Evolutionary conservation across 2,329 filamentous ascomycete genomes (phyloP).

Genomic region (Westerdykella aurantiaca): DNA sequence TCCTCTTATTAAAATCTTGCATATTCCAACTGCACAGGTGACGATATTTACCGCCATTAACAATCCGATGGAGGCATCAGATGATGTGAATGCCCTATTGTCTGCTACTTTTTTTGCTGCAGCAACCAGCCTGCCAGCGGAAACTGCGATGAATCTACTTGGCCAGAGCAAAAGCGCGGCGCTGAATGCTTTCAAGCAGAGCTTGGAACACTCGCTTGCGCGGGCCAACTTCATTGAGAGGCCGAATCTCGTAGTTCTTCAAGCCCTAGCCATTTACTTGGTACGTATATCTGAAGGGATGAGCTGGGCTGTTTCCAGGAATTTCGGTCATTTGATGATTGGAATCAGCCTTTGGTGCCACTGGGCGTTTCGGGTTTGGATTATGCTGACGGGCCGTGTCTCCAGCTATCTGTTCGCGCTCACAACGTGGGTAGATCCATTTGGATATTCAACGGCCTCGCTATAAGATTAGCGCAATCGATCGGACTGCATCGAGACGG

Average conservation of each 20-base stretch:
- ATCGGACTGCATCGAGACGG: slow-evolving; percentile 58
- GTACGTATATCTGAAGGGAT: too few relatives aligned
- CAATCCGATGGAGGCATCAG: slow-evolving; percentile 54
- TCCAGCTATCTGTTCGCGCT: slow-evolving; percentile 50
- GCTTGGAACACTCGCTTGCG: slow-evolving; percentile 58
- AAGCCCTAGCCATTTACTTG: slow-evolving; percentile 50
- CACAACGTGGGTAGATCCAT: slow-evolving; percentile 49
- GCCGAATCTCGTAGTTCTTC: slow-evolving; percentile 56
- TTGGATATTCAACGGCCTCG: slow-evolving; percentile 56
- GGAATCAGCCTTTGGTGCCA: too few relatives aligned
- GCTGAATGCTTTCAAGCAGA: slow-evolving; percentile 56
- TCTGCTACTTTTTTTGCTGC: slow-evolving; percentile 54
- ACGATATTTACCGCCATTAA: slow-evolving; percentile 57
- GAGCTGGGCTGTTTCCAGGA: too few relatives aligned
- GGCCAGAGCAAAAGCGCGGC: slow-evolving; percentile 48
- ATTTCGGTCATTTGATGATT: too few relatives aligned
- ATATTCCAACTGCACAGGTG: slow-evolving; percentile 60
- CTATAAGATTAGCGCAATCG: slow-evolving; percentile 54
- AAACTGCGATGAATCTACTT: slow-evolving; percentile 45
- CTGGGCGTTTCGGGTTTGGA: too few relatives aligned
- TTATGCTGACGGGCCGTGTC: too few relatives aligned
- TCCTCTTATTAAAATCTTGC: slow-evolving; percentile 64
- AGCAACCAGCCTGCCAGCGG: slow-evolving; percentile 46
- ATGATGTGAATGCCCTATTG: slow-evolving; percentile 46
- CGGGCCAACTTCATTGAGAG: slow-evolving; percentile 58